A percentile compares a stretch with the other conserved stretches of the same genome.
These are phyloP conservation scores for Coniferiporia sulphurascens DNA, from an alignment of 1,284 basidiomycete genomes.

Conservation along the genomic window DNA sequence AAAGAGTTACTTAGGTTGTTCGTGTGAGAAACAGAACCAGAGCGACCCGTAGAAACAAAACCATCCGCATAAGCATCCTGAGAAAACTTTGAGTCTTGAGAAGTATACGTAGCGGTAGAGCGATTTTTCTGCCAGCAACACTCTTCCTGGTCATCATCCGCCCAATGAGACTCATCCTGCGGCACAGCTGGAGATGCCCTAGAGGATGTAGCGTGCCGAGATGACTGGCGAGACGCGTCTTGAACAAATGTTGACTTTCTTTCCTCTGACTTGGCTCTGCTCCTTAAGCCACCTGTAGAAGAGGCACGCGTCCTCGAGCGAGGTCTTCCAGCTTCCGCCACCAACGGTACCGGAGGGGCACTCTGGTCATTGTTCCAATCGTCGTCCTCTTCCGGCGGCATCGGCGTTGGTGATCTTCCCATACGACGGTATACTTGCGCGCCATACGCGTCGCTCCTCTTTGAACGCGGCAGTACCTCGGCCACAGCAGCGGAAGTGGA, in stretches of 20 bases:
- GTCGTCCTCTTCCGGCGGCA: slow-evolving; percentile 5
- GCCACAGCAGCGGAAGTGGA: neutral
- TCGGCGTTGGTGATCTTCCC: slow-evolving; percentile 3
- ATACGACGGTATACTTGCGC: neutral
- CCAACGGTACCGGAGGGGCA: slow-evolving; percentile 1
- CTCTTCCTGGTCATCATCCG: neutral
- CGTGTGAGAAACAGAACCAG: neutral
- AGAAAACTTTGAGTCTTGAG: neutral
- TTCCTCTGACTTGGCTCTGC: slow-evolving; percentile 6
- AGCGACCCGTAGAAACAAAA: neutral
- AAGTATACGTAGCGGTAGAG: neutral
- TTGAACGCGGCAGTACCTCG: neutral
- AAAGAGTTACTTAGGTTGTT: neutral
- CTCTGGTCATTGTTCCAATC: slow-evolving; percentile 3
- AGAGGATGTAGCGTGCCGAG: neutral
- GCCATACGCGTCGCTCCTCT: neutral
- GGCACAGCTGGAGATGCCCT: neutral
- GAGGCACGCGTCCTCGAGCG: slow-evolving; percentile 7
- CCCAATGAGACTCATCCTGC: neutral
- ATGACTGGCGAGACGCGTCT: neutral
- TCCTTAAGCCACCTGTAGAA: slow-evolving; percentile 4
- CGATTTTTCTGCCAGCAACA: neutral
- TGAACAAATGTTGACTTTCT: neutral
- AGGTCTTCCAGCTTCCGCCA: neutral
- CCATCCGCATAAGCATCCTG: neutral